Evolutionary conservation across 345 rosid genomes (phyloP).

Genomic region (Alliaria petiolata): DNA sequence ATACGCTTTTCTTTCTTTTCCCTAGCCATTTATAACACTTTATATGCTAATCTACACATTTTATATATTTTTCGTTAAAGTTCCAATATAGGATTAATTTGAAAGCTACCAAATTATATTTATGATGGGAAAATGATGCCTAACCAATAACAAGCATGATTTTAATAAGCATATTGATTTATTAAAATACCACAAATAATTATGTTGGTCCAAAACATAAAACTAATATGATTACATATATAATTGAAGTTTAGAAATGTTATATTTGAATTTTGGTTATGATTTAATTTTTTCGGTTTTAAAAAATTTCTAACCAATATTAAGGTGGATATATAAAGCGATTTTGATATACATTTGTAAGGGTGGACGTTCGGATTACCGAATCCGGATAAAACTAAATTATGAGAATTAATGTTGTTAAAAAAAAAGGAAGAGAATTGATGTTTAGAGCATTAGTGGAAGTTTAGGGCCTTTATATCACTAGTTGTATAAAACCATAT

Average conservation of each 20-base stretch:
- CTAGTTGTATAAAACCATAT: background rate
- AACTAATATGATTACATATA: no score
- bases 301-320: no score
- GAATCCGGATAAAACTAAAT: background rate
- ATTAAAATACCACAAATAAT: background rate
- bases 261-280: background rate
- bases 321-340: no score
- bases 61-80: background rate
- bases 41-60: background rate
- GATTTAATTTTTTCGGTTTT: background rate
- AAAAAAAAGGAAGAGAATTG: no score
- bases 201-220: background rate
- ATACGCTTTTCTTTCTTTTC: background rate
- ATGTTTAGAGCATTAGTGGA: background rate
- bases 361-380: no score
- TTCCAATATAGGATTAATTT: background rate
- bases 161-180: background rate
- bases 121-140: conserved; percentile 5
- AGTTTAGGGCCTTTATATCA: background rate
- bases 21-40: background rate
- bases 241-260: background rate
- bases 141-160: background rate
- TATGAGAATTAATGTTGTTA: no score
- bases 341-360: background rate
- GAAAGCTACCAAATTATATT: background rate